Percentiles rank a stretch among this genome's conserved stretches.
These are phyloP conservation scores for Ceratobasidium sp. DNA, from an alignment of 1,284 basidiomycete species.

Conservation along the genomic window DNA sequence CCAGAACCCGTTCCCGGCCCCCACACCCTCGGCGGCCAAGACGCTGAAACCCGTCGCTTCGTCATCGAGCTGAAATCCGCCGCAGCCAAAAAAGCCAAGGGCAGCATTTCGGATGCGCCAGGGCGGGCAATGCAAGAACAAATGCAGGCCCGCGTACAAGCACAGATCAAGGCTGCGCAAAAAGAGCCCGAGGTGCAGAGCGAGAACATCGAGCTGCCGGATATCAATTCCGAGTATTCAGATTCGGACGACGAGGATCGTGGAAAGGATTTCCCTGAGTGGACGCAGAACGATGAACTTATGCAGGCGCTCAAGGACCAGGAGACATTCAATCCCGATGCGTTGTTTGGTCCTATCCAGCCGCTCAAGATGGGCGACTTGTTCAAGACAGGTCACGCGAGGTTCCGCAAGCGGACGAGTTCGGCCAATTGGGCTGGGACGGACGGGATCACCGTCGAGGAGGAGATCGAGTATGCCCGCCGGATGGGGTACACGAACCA, in stretches of 20 bases:
- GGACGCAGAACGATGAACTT: slow-evolving; percentile 91
- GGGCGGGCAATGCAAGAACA: slow-evolving; percentile 63
- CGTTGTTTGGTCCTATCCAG: slow-evolving; percentile 71
- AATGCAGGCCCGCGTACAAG: slow-evolving; percentile 46
- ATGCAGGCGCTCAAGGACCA: slow-evolving; percentile 77
- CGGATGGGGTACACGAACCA: slow-evolving; percentile 80
- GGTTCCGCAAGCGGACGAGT: slow-evolving; percentile 85
- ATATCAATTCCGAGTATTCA: slow-evolving; percentile 94
- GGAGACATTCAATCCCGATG: slow-evolving; percentile 86
- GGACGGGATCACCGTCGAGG: slow-evolving; percentile 80
- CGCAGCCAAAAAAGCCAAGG: slow-evolving; percentile 30
- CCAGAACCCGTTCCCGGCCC: slow-evolving; percentile 17
- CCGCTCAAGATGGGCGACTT: slow-evolving; percentile 51
- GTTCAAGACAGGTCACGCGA: slow-evolving; percentile 62
- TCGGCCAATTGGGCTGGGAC: slow-evolving; percentile 92
- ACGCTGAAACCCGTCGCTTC: slow-evolving; percentile 32
- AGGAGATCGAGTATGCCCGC: slow-evolving; percentile 84
- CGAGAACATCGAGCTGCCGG: slow-evolving; percentile 89
- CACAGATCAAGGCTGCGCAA: slow-evolving; percentile 54
- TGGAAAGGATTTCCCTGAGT: slow-evolving; percentile 74
- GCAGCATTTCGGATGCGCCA: slow-evolving; percentile 48
- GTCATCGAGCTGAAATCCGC: slow-evolving; percentile 29
- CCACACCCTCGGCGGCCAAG: slow-evolving; percentile 17
- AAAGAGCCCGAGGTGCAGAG: slow-evolving; percentile 57
- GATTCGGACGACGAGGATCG: slow-evolving; percentile 90